Conservation (phyloP, 192 early-diverging fungal species). For the Entrophospora sp. region DNA sequence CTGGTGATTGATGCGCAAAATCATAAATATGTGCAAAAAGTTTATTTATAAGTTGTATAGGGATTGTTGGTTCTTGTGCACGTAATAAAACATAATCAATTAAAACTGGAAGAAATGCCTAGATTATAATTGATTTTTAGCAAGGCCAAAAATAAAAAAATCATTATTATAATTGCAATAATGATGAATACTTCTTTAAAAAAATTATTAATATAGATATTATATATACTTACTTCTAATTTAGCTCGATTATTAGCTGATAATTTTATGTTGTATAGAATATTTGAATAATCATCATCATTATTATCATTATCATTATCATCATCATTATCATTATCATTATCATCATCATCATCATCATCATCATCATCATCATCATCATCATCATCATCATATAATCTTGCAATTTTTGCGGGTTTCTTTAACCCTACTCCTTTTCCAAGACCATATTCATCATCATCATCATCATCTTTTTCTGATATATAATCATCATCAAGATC, state of each 20-base stretch:
- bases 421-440: conserved; percentile 28
- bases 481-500: conserved; percentile 64
- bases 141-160: too few species aligned
- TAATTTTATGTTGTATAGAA: conserved; percentile 77
- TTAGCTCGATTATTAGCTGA: conserved; percentile 71
- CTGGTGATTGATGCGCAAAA: conserved; percentile 50
- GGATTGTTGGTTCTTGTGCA: conserved; percentile 45
- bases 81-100: conserved; percentile 63
- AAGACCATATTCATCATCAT: conserved; percentile 24
- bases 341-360: conserved; percentile 37
- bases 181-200: not conserved
- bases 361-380: conserved; percentile 27
- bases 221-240: conserved; percentile 40
- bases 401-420: conserved; percentile 27
- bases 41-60: conserved; percentile 41
- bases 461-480: conserved; percentile 32
- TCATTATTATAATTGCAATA: too few species aligned
- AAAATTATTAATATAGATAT: not conserved
- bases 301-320: conserved; percentile 25
- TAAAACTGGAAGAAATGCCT: conserved; percentile 53
- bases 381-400: conserved; percentile 22
- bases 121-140: too few species aligned
- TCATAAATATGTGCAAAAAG: conserved; percentile 53
- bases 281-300: conserved; percentile 27
- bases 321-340: conserved; percentile 29